Base-by-base conservation (phyloP, 345 rosid genomes). In the Citrus maxima region DNA sequence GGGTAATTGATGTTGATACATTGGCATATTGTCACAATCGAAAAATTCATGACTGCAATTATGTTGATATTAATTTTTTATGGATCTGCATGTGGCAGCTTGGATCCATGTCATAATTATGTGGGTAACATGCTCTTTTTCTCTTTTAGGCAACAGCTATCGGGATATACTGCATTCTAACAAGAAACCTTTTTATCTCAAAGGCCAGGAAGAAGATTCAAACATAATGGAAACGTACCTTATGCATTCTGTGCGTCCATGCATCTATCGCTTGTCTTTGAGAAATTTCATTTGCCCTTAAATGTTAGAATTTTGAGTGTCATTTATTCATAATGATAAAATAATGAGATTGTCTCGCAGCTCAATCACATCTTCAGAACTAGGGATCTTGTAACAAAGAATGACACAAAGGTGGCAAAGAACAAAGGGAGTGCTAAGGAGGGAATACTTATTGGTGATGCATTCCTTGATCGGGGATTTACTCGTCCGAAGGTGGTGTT, bases 401-500 rank as follows among this genome's bases (percentile, higher is more conserved):
- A 93, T 85, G 94, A 93, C 46, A 80, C 90, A 32, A 93, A 90
- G 90, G 76, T 89, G 81, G 86, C 84, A 74, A 93, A 91, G 86
- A 86, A 83, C 80, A 84, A 80, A 85, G 88, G 79, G 73, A 74
- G 76, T 55, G 74, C 87, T 38, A 77, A 80, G 72, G 93, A 86
- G 74, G 92, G 83, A 69, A 81, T 88, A 49, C 82, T 92, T 75
- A 70, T 80, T 86, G 87, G 79, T 60, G 91, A 88, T 87, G 85
- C 74, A 77, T 88, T 88, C 76, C 93, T 87, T 85, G 99, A 95
- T 83, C 98, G 84, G 69, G 99, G 99, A 73, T 95, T 93, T 82
- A 92, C 99, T 78, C 99, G 99, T 85, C 93, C 99, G 24, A 93
- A 95, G 99, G 99, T 95, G 83, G 60, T 42, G 19, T 78, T 40